Conservation (phyloP, 192 early-diverging fungal species). For the Geranomyces variabilis region DNA sequence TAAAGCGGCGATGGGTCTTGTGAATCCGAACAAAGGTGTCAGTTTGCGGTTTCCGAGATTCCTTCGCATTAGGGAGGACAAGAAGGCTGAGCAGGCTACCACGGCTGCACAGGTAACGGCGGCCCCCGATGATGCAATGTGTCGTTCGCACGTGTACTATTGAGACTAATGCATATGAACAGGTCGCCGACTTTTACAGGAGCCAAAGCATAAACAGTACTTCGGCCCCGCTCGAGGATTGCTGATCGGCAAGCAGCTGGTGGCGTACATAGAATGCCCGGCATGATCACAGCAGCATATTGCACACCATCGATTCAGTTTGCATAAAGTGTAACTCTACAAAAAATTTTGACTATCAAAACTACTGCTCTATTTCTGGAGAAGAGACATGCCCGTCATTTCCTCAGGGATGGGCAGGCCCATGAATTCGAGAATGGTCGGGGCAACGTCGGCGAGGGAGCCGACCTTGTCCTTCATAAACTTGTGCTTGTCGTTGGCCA, state of each 20-base stretch:
- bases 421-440: slow-evolving; percentile 92
- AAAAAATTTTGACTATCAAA: background rate
- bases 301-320: no score
- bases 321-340: no score
- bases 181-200: slow-evolving; percentile 39
- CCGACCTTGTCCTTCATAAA: slow-evolving; percentile 47
- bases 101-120: slow-evolving; percentile 73
- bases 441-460: slow-evolving; percentile 94
- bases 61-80: slow-evolving; percentile 94
- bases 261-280: background rate
- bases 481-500: slow-evolving; percentile 63
- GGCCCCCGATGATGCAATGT: background rate
- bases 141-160: background rate
- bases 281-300: no score
- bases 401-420: slow-evolving; percentile 90
- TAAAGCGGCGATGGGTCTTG: slow-evolving; percentile 83
- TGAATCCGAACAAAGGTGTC: slow-evolving; percentile 85
- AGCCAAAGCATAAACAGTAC: slow-evolving; percentile 33
- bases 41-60: slow-evolving; percentile 98
- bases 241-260: no score
- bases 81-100: slow-evolving; percentile 90
- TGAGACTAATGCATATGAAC: background rate
- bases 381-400: slow-evolving; percentile 82
- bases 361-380: slow-evolving; percentile 30
- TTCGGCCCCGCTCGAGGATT: slow-evolving; percentile 12